phyloP scores from a whole-genome alignment of 257 asterid species.

The Mentha longifolia region DNA sequence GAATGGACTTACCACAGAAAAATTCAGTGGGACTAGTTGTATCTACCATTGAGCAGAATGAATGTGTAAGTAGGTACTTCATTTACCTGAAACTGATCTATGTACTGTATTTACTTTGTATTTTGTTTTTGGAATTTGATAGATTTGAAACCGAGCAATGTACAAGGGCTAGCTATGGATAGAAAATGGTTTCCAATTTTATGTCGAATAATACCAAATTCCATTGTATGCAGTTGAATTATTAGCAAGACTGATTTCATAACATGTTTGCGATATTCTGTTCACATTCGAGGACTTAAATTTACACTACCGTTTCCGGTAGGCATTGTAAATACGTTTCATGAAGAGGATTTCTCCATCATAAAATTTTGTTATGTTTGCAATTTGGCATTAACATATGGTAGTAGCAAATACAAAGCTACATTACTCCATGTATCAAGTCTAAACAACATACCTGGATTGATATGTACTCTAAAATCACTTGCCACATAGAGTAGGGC shows the following conservation, averaged over 20 bases:
- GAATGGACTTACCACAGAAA: slow-evolving; percentile 21
- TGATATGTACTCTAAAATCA: no score
- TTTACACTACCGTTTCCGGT: not conserved
- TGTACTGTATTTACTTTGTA: not conserved
- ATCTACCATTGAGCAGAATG: not conserved
- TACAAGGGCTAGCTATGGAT: not conserved
- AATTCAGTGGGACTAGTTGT: slow-evolving; percentile 20
- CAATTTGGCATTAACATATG: no score
- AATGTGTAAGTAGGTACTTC: slow-evolving; percentile 3
- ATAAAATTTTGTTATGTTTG: no score
- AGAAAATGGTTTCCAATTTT: not conserved
- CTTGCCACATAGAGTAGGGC: no score
- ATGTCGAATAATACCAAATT: not conserved
- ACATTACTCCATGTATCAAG: no score
- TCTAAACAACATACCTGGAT: no score
- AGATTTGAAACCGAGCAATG: not conserved
- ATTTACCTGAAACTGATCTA: not conserved
- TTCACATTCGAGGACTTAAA: not conserved
- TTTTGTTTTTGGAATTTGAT: not conserved
- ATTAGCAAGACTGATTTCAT: not conserved
- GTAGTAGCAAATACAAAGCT: no score
- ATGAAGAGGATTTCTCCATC: no score
- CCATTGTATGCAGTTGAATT: not conserved
- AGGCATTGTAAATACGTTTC: no score
- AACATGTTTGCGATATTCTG: not conserved